Evolutionary conservation across 768 basidiomycete species (phyloP), one percentile per base, ranked within the genome.

Genomic region (Glaciozyma martinii): DNA sequence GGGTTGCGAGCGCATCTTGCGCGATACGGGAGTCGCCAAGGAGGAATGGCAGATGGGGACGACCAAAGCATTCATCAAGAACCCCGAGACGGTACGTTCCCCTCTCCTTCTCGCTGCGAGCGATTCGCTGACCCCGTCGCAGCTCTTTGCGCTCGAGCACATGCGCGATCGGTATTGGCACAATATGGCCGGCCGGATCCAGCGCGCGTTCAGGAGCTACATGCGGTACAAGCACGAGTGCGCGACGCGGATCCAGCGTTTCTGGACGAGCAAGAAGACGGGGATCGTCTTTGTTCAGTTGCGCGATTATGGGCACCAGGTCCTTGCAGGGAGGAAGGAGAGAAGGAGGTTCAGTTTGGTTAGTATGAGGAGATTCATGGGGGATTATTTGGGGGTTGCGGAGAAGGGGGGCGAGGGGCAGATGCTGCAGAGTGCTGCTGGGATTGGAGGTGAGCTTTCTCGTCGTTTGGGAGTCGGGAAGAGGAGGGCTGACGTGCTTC

Each of bases 1-100:
- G 6, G 95, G 90, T 19, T 99, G 95, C 75, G 85, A 90, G 76
- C 84, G 85, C 71, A 98, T 99, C 66, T 79, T 99, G 59, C 88
- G 84, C 67, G 95, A 98, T 73, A 94, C 92, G 18, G 94, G 95
- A 32, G 98, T 99, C 72, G 83, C 89, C 9, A 87, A 84, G 72
- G 94, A 98, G 58, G 94, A 99, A 76, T 99, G 95, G 95, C 95
- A 99, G 77, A 95, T 98, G 93, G 95, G 95, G 60, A 84, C 87
- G 5, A 95, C 93, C 3, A 98, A 99, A 74, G 94, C 94, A 0
- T 99, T 99, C 77, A 98, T 99, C 78, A 98, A 98, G 81, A 97
- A 93, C 74, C 95, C 95, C 0, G 95, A 98, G 77, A 98, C 94
- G 15, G 56, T 57, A 2, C 42, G 56, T 56, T 21, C 23, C 9